Evolutionary conservation across 2,329 filamentous ascomycete species (phyloP), one percentile per base, ranked within the genome.

Genomic region (Ampelomyces quisqualis): DNA sequence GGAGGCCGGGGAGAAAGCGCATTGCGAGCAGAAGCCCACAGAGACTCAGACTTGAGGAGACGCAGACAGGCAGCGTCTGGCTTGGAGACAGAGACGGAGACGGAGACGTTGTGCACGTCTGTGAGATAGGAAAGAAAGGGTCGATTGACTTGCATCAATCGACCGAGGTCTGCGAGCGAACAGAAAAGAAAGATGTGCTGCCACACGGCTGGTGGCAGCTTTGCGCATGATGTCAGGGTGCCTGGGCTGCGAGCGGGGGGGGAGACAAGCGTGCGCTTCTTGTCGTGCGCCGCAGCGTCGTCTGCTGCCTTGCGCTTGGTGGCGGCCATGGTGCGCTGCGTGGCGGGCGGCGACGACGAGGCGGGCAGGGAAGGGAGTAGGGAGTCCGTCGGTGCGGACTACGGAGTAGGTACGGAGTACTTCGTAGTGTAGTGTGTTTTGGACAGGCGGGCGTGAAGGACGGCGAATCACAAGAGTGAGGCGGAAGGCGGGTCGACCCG

Each of bases 11-110:
- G 80, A 70, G 80, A 79, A 64, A 80, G 83, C 14, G 72, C 69
- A 55, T 81, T 81, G 59, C 86, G 80, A 55, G 86, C 85, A 51
- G 75, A 72, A 61, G 78, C 78, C 87, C 87, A 91, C 56, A 91
- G 81, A 33, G 71, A 69, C 60, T 88, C 80, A 56, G 85, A 80
- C 59, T 78, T 77, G 54, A 77, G 57, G 64, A 71, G 53, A 63
- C 52, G 59, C 45, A 65, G 55, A 51, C 57, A 58, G 53, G 54
- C 57, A 56, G 53, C 40, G 31, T 52, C 51, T 51, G 62, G 56
- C 54, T 60, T 58, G 36, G 53, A 55, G 53, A 48, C 46, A 35
- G 64, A 57, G 51, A 63, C 57, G 36, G 53, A 55, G 53, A 48
- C 46, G 34, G 64, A 57, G 51, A 63, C 57, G 53, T 53, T 50